Evolutionary conservation across 208 protist species (phyloP).

Genomic region (Leishmania turanica): DNA sequence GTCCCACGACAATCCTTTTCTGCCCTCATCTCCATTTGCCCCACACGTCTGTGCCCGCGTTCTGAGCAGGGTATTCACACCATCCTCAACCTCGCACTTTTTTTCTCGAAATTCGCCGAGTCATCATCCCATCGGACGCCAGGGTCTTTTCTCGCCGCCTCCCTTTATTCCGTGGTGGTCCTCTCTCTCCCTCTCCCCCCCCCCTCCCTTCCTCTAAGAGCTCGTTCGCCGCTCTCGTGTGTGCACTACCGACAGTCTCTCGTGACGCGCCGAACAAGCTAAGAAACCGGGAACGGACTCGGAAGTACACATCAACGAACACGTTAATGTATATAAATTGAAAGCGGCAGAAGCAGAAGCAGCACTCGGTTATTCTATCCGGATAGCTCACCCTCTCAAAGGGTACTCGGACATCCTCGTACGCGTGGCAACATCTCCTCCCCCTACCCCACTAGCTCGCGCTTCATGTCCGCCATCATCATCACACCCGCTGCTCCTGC

Average conservation of each 20-base stretch:
- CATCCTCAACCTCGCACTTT: not conserved
- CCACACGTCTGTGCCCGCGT: not conserved
- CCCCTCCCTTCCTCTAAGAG: not conserved
- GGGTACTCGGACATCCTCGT: not conserved
- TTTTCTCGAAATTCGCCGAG: not conserved
- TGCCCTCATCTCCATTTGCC: not conserved
- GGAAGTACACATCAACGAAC: not conserved
- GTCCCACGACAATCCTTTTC: not conserved
- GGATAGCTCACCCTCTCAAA: not conserved
- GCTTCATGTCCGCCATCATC: slow-evolving; percentile 12
- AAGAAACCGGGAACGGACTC: not conserved
- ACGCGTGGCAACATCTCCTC: not conserved
- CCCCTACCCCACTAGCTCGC: not conserved
- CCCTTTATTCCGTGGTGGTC: not conserved
- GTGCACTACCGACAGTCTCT: not conserved
- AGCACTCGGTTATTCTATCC: not conserved
- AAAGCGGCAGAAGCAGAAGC: not conserved
- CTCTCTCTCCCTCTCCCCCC: not conserved
- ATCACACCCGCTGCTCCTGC: not conserved
- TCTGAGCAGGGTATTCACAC: not conserved
- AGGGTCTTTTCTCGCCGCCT: not conserved
- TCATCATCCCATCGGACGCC: not conserved
- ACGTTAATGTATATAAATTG: not conserved
- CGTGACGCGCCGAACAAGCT: not conserved
- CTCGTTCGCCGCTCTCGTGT: not conserved